These are phyloP conservation scores for Gelatoporia subvermispora DNA, from an alignment of 768 basidiomycete genomes.

Conservation along the genomic window DNA sequence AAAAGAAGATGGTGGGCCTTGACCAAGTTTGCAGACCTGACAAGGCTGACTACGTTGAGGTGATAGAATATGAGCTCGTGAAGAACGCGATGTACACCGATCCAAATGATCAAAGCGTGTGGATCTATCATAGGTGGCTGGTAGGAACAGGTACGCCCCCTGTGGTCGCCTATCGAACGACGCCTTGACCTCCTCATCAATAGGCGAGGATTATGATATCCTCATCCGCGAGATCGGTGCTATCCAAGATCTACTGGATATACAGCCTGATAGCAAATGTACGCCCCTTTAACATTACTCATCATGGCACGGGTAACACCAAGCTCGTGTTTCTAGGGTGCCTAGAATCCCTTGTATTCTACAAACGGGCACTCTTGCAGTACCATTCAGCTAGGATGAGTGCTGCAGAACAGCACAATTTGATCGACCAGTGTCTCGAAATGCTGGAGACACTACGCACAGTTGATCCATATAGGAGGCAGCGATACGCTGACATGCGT, in stretches of 20 bases:
- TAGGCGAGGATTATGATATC: slow-evolving; percentile 55
- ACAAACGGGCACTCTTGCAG: slow-evolving; percentile 64
- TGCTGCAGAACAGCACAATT: slow-evolving; percentile 19
- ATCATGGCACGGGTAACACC: too few relatives aligned
- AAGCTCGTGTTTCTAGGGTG: slow-evolving; percentile 60
- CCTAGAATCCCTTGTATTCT: slow-evolving; percentile 86
- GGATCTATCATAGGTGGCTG: slow-evolving; percentile 99
- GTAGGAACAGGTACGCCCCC: slow-evolving; percentile 62
- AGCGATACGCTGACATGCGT: slow-evolving; percentile 69
- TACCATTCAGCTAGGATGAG: slow-evolving; percentile 35
- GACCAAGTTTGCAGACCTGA: not conserved
- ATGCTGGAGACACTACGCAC: slow-evolving; percentile 51
- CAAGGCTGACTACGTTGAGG: not conserved
- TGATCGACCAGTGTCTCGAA: slow-evolving; percentile 42
- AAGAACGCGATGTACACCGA: slow-evolving; percentile 95
- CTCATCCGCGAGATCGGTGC: slow-evolving; percentile 71
- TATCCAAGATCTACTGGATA: slow-evolving; percentile 79
- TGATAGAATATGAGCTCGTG: slow-evolving; percentile 85
- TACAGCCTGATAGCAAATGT: slow-evolving; percentile 95
- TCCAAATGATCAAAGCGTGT: slow-evolving; percentile 92
- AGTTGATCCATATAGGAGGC: slow-evolving; percentile 62
- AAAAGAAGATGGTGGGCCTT: slow-evolving; percentile 61
- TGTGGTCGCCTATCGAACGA: not conserved
- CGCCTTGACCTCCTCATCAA: not conserved
- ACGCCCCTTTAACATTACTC: slow-evolving; percentile 19